phyloP scores from a whole-genome alignment of 345 rosid genomes.

The Eucalyptus coolabah region DNA sequence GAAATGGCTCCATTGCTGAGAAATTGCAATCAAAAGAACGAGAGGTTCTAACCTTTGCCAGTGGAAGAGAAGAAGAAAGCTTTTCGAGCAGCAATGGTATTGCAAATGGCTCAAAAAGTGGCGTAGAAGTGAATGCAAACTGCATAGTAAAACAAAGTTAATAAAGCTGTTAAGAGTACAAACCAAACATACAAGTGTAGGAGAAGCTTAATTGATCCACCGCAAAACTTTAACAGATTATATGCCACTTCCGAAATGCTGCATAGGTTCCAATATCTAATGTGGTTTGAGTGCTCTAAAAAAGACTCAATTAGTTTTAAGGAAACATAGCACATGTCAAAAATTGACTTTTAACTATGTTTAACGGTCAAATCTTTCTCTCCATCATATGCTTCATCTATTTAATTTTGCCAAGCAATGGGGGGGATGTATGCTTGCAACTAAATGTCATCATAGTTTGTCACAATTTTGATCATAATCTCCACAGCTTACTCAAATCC shows the following conservation, averaged over 20 bases:
- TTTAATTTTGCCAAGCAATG: background rate
- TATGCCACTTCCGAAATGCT: background rate
- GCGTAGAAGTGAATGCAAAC: slow-evolving; percentile 77
- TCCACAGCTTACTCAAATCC: background rate
- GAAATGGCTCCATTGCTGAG: background rate
- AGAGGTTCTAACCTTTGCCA: slow-evolving; percentile 60
- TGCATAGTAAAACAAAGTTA: background rate
- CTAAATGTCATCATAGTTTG: background rate
- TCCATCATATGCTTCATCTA: background rate
- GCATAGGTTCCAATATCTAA: background rate
- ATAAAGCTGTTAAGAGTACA: background rate
- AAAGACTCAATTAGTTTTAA: background rate
- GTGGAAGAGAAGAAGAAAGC: slow-evolving; percentile 74
- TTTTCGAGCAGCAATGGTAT: slow-evolving; percentile 86
- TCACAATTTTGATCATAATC: background rate
- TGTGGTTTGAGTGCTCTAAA: background rate
- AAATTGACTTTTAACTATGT: background rate
- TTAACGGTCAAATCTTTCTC: background rate
- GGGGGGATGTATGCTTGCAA: background rate
- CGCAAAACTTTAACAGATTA: background rate
- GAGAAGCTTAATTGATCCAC: background rate
- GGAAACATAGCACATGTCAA: background rate
- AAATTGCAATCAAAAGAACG: background rate
- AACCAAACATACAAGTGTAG: background rate
- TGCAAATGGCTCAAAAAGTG: slow-evolving; percentile 82